phyloP scores from a whole-genome alignment of 352 stramenopile species.

The Discostella stelligera region DNA sequence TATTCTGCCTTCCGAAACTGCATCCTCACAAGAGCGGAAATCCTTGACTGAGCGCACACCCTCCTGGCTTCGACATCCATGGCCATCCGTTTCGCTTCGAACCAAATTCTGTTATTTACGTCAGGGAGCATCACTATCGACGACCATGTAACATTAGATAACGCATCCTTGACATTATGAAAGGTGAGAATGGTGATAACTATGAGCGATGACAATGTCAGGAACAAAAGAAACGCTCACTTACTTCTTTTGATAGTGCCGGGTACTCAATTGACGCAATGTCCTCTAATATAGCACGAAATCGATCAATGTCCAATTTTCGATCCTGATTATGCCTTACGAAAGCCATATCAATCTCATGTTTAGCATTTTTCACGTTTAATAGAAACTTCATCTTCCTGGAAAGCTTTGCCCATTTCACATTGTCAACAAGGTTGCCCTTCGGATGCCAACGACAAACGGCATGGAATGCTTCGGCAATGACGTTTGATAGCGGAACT shows the following conservation, averaged over 20 bases:
- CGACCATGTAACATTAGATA: slow-evolving; percentile 36
- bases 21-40: slow-evolving; percentile 44
- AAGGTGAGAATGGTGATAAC: neutral
- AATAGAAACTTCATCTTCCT: slow-evolving; percentile 58
- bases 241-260: slow-evolving; percentile 22
- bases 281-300: slow-evolving; percentile 49
- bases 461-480: slow-evolving; percentile 44
- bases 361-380: slow-evolving; percentile 50
- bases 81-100: slow-evolving; percentile 57
- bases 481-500: slow-evolving; percentile 40
- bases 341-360: slow-evolving; percentile 62
- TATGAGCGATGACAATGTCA: neutral
- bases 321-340: slow-evolving; percentile 37
- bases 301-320: slow-evolving; percentile 37
- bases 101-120: slow-evolving; percentile 60
- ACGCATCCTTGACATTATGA: slow-evolving; percentile 20
- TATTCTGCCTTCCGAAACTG: slow-evolving; percentile 25
- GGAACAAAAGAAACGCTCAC: neutral
- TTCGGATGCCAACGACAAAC: slow-evolving; percentile 60
- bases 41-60: slow-evolving; percentile 53
- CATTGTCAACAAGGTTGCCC: slow-evolving; percentile 45
- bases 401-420: slow-evolving; percentile 67
- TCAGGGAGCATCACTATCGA: slow-evolving; percentile 50
- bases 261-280: slow-evolving; percentile 45
- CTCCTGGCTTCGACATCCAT: slow-evolving; percentile 56